Percentiles rank a stretch among this genome's conserved stretches.
Conservation (phyloP, 2,329 filamentous ascomycete species). For the Ambrosiella beaveri region DNA sequence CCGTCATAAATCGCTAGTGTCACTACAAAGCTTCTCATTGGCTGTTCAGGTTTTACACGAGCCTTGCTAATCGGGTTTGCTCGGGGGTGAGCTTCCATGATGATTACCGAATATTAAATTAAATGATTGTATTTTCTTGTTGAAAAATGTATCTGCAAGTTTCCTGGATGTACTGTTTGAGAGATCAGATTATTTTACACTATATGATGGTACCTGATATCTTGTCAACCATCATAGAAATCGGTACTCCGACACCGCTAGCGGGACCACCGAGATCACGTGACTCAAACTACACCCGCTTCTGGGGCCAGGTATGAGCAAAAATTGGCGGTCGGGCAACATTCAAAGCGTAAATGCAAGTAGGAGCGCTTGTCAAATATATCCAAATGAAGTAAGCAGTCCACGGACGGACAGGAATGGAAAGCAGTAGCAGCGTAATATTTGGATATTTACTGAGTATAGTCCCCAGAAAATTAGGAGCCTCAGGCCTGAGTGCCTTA, state of each 20-base stretch:
- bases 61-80: slow-evolving; percentile 1
- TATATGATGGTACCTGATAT: too few relatives aligned
- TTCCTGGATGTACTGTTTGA: neutral
- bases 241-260: slow-evolving; percentile 10
- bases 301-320: neutral
- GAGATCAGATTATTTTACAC: neutral
- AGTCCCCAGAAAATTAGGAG: neutral
- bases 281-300: neutral
- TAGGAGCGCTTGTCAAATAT: neutral
- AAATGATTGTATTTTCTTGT: neutral
- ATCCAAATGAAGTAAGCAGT: neutral
- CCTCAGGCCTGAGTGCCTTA: slow-evolving; percentile 1
- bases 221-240: neutral
- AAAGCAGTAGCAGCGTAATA: neutral
- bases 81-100: neutral
- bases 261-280: neutral
- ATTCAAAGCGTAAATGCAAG: neutral
- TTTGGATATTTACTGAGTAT: neutral
- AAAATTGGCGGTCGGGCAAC: neutral
- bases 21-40: neutral
- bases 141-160: neutral
- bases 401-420: neutral
- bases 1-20: slow-evolving; percentile 8
- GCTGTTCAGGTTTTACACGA: slow-evolving; percentile 11
- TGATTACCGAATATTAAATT: neutral